Evolutionary conservation across 2,329 filamentous ascomycete genomes (phyloP).

Genomic region (Fusarium denticulatum): DNA sequence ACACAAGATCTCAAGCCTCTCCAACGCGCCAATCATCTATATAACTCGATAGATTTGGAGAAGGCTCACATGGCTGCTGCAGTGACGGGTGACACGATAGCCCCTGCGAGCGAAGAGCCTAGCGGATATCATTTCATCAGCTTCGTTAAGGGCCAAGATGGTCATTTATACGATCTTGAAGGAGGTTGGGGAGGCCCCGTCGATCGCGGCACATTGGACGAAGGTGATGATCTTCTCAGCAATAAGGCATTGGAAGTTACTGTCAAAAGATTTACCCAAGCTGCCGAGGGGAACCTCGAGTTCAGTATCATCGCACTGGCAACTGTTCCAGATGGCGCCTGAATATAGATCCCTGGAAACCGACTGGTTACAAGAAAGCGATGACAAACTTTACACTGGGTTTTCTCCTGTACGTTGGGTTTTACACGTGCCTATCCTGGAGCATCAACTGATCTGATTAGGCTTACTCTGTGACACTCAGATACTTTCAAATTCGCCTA

Average conservation of each 20-base stretch:
- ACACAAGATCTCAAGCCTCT: slow-evolving; percentile 69
- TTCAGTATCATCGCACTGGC: slow-evolving; percentile 54
- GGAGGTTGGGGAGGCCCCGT: slow-evolving; percentile 78
- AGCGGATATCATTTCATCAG: slow-evolving; percentile 83
- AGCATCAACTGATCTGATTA: background rate
- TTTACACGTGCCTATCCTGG: background rate
- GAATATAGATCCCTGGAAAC: background rate
- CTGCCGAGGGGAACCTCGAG: slow-evolving; percentile 48
- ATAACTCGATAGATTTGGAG: slow-evolving; percentile 76
- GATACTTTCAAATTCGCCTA: background rate
- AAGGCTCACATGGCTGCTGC: slow-evolving; percentile 78
- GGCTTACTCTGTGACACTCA: background rate
- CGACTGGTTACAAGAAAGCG: background rate
- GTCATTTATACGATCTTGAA: slow-evolving; percentile 81
- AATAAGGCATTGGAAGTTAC: slow-evolving; percentile 73
- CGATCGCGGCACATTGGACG: slow-evolving; percentile 66
- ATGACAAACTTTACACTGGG: background rate
- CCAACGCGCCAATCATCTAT: slow-evolving; percentile 73
- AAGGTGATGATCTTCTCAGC: slow-evolving; percentile 71
- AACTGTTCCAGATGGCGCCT: slow-evolving; percentile 24
- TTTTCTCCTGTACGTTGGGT: background rate
- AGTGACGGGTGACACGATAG: slow-evolving; percentile 70
- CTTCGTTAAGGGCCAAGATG: slow-evolving; percentile 74
- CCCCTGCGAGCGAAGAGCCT: slow-evolving; percentile 68
- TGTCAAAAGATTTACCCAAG: slow-evolving; percentile 55